Evolutionary conservation across 176 grass and related monocot species (phyloP), one percentile per base, ranked within the genome.

Genomic region (Themeda triandra): DNA sequence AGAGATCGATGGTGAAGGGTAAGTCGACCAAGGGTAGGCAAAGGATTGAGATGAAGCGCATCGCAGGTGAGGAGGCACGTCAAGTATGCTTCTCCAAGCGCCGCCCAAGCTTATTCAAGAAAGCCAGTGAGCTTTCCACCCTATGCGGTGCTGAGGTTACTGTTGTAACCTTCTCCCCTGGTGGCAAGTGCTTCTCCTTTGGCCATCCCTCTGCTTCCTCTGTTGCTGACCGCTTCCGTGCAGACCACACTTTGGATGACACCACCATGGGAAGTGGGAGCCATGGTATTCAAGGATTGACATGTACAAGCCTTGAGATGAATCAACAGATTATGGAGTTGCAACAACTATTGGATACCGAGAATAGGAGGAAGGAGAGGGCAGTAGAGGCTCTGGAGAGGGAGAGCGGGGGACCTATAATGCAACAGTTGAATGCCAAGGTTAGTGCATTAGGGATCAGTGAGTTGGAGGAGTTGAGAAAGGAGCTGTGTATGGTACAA

Each of bases 11-110:
- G 63, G 63, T 66, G 63, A 33, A 33, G 29, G 15, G 14, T 33
- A 66, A 33, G 63, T 32, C 29, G 14, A 66, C 15, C 63, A 29
- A 7, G 42, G 86, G 89, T 25, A 87, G 73, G 80, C 84, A 45
- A 78, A 86, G 77, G 75, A 87, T 82, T 51, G 76, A 39, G 85
- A 62, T 79, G 64, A 58, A 80, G 28, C 13, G 17, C 48, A 78
- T 86, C n/a, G 1, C 72, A 36, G 27, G 59, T 9, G 49, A 73
- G 27, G 49, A 86, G 3, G 49, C 76, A 18, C 53, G 49, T 12
- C 64, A 62, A 29, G 53, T 79, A 49, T 79, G 89, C 70, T 87
- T 91, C 84, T 91, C 84, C 6, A 91, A 91, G 66, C 19, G 89
- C 8, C 53, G 85, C 12, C 73, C 77, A 10, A 75, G 84, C 13